These are phyloP conservation scores for Venturia pyrina DNA, from an alignment of 2,329 filamentous ascomycete species.

Conservation along the genomic window DNA sequence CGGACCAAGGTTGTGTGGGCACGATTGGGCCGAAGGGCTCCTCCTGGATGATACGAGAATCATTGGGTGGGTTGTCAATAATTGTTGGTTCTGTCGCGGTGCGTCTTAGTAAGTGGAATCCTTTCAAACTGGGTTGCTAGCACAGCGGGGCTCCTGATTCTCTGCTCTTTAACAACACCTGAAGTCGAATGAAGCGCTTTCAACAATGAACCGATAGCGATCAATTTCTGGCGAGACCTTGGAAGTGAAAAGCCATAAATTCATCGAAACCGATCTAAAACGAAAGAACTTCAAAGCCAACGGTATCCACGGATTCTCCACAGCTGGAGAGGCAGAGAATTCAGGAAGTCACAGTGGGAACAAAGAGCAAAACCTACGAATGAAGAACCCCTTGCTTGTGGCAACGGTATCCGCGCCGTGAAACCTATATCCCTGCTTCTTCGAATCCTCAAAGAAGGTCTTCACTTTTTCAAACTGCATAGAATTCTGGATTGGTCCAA, in stretches of 20 bases:
- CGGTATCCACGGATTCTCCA: too few species aligned
- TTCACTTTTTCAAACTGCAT: slow-evolving; percentile 46
- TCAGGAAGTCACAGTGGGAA: too few species aligned
- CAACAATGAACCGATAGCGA: too few species aligned
- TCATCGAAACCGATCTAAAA: too few species aligned
- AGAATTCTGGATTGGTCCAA: slow-evolving; percentile 49
- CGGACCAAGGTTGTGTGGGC: slow-evolving; percentile 34
- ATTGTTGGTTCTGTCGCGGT: slow-evolving; percentile 27
- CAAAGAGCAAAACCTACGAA: slow-evolving; percentile 13
- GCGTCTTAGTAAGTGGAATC: background rate
- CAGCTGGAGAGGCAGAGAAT: too few species aligned
- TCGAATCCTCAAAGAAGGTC: slow-evolving; percentile 28
- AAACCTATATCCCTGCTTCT: slow-evolving; percentile 37
- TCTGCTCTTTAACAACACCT: too few species aligned
- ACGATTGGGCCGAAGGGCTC: slow-evolving; percentile 45
- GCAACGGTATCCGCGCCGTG: slow-evolving; percentile 42
- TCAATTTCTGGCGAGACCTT: too few species aligned
- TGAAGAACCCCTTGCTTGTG: slow-evolving; percentile 30
- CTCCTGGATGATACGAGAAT: slow-evolving; percentile 31
- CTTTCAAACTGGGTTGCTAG: too few species aligned
- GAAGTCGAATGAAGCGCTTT: too few species aligned
- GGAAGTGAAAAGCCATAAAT: too few species aligned
- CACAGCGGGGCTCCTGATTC: too few species aligned
- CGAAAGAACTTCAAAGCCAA: too few species aligned
- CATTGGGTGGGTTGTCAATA: slow-evolving; percentile 36